These are phyloP conservation scores for Colletotrichum orchidophilum DNA, from an alignment of 2,329 filamentous ascomycete species.

Conservation along the genomic window DNA sequence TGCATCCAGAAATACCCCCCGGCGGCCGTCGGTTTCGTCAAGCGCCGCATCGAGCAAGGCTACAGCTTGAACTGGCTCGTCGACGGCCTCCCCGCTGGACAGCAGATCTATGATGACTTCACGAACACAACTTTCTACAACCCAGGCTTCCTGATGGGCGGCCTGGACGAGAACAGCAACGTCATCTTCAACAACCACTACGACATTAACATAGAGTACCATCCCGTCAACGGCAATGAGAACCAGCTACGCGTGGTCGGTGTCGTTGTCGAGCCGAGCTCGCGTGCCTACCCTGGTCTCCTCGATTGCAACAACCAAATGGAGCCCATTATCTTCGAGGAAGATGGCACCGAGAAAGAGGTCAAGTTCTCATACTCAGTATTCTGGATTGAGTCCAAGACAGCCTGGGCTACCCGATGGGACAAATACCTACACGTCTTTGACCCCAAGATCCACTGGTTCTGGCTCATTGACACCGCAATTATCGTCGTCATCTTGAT, in stretches of 20 bases:
- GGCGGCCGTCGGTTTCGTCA: constrained; percentile 80
- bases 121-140: constrained; percentile 86
- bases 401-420: constrained; percentile 96
- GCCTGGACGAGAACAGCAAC: constrained; percentile 63
- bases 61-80: constrained; percentile 97
- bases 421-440: constrained; percentile 98
- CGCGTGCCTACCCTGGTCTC: constrained; percentile 67
- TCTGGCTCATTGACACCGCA: constrained; percentile 93
- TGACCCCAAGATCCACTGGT: constrained; percentile 99
- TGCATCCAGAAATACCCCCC: constrained; percentile 75
- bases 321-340: constrained; percentile 70
- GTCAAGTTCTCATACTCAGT: constrained; percentile 94
- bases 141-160: constrained; percentile 86
- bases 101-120: constrained; percentile 79
- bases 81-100: constrained; percentile 91
- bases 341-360: constrained; percentile 54
- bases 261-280: constrained; percentile 86
- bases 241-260: constrained; percentile 89
- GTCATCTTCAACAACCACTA: constrained; percentile 90
- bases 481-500: constrained; percentile 94
- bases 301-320: constrained; percentile 71
- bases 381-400: constrained; percentile 84
- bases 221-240: constrained; percentile 73
- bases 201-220: constrained; percentile 92
- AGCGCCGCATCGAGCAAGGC: constrained; percentile 81